A percentile compares a stretch with the other conserved stretches of the same genome.
Conservation (phyloP, 2,329 filamentous ascomycete species). For the Lithohypha guttulata region DNA sequence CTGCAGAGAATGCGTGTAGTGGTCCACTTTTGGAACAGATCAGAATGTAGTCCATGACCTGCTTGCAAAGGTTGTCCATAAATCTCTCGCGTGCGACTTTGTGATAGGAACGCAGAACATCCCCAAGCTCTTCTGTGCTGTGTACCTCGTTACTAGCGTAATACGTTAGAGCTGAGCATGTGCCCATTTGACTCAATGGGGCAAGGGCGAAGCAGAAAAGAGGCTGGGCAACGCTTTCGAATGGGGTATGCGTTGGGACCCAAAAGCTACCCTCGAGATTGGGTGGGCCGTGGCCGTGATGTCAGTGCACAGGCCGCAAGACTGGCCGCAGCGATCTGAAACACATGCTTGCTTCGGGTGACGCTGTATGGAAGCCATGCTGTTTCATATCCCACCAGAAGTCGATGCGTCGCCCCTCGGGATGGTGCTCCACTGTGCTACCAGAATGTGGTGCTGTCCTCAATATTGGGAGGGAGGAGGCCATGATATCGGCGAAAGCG, state of each 20-base stretch:
- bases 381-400: conserved; percentile 2
- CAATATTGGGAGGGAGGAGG: conserved; percentile 1
- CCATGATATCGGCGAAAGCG: conserved; percentile 2
- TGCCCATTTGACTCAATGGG: conserved; percentile 1
- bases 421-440: conserved; percentile 3
- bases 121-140: no score
- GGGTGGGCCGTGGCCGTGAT: conserved; percentile 1
- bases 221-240: conserved; percentile 3
- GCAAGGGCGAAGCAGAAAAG: conserved; percentile 3
- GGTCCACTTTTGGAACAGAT: no score
- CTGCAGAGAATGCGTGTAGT: no score
- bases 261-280: conserved; percentile 3
- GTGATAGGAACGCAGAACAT: no score
- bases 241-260: conserved; percentile 3
- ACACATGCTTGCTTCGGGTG: conserved; percentile 4
- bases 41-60: no score
- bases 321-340: conserved; percentile 3
- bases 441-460: conserved; percentile 3
- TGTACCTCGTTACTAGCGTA: no score
- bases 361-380: conserved; percentile 1
- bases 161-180: conserved; percentile 2
- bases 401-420: conserved; percentile 1
- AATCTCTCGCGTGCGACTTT: no score
- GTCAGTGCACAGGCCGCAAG: conserved; percentile 2
- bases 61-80: no score